These are phyloP conservation scores for Pichia insulana DNA, from an alignment of 805 yeast species.

Conservation along the genomic window DNA sequence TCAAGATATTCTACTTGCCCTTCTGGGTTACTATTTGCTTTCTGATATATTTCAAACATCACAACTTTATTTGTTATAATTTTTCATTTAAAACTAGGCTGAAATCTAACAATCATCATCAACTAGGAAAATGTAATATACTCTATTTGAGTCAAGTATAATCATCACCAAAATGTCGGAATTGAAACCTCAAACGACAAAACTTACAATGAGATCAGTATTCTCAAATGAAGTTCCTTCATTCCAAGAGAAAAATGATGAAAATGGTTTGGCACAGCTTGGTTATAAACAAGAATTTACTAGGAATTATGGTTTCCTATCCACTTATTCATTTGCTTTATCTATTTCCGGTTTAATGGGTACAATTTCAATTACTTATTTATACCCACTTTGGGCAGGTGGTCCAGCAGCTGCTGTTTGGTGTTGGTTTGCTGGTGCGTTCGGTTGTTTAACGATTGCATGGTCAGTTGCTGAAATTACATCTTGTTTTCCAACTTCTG, in stretches of 20 bases:
- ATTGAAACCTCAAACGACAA: neutral
- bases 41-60: neutral
- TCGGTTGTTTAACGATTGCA: slow-evolving; percentile 48
- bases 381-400: slow-evolving; percentile 40
- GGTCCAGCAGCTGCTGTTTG: slow-evolving; percentile 59
- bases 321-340: slow-evolving; percentile 57
- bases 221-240: slow-evolving; percentile 8
- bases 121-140: too few relatives aligned
- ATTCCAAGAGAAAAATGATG: slow-evolving; percentile 2
- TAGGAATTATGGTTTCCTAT: slow-evolving; percentile 49
- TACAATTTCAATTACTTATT: slow-evolving; percentile 46
- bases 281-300: slow-evolving; percentile 57
- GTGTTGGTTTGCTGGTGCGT: slow-evolving; percentile 52
- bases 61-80: neutral
- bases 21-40: neutral
- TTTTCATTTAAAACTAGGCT: neutral
- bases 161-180: slow-evolving; percentile 1
- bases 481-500: slow-evolving; percentile 44
- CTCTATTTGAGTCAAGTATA: neutral
- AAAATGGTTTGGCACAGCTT: slow-evolving; percentile 29
- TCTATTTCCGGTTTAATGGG: slow-evolving; percentile 61
- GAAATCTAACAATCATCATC: too few relatives aligned
- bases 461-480: slow-evolving; percentile 42
- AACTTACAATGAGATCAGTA: slow-evolving; percentile 2
- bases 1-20: too few relatives aligned